These are phyloP conservation scores for Hypoxylon sp. DNA, from an alignment of 2,329 filamentous ascomycete genomes.

Conservation along the genomic window DNA sequence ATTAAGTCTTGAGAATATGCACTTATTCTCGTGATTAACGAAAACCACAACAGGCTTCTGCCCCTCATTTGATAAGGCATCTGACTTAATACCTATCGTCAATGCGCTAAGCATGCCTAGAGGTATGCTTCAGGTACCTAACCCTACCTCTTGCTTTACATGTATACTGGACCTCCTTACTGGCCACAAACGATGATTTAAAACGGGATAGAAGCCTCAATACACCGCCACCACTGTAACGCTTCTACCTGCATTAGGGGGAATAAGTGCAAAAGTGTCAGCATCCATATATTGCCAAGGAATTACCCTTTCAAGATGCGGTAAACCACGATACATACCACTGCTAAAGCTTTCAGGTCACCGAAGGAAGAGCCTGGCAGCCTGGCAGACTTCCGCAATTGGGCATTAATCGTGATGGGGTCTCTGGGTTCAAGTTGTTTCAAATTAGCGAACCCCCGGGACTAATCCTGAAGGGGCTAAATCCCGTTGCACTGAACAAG, in stretches of 20 bases:
- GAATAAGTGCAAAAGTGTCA: constrained; percentile 6
- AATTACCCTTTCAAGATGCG: constrained; percentile 4
- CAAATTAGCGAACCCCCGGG: constrained; percentile 48
- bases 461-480: constrained; percentile 47
- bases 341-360: constrained; percentile 8
- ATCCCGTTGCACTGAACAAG: constrained; percentile 46
- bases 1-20: neutral
- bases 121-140: neutral
- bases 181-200: constrained; percentile 8
- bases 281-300: neutral
- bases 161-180: neutral
- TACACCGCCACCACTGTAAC: constrained; percentile 19
- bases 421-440: constrained; percentile 50
- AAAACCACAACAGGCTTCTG: neutral
- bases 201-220: constrained; percentile 4
- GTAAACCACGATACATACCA: constrained; percentile 17
- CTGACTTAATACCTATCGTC: constrained; percentile 14
- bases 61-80: constrained; percentile 10
- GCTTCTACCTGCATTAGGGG: constrained; percentile 1
- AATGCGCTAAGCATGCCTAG: constrained; percentile 6
- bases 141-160: neutral
- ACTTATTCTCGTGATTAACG: neutral
- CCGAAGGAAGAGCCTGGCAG: constrained; percentile 13
- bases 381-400: constrained; percentile 39
- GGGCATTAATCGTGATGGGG: constrained; percentile 50